These are phyloP conservation scores for Dipodascopsis uninucleata DNA, from an alignment of 805 yeast genomes.

Conservation along the genomic window DNA sequence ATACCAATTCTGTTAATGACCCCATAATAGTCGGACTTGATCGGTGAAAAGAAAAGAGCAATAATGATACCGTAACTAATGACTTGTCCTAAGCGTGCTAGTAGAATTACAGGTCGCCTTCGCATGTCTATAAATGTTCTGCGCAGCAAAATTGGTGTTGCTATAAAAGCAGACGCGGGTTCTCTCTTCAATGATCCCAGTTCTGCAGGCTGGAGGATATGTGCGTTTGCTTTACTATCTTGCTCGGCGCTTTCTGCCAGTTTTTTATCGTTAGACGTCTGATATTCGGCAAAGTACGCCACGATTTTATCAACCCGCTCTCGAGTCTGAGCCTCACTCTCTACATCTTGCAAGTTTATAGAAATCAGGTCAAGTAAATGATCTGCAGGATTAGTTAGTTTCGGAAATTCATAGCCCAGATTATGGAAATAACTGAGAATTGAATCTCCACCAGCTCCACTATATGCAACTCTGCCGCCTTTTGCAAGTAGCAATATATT, in stretches of 20 bases:
- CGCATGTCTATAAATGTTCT: slow-evolving; percentile 45
- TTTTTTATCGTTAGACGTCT: background rate
- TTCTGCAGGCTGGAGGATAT: slow-evolving; percentile 27
- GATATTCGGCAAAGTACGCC: slow-evolving; percentile 10
- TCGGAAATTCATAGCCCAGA: slow-evolving; percentile 57
- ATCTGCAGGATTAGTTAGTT: slow-evolving; percentile 67
- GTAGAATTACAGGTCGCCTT: slow-evolving; percentile 54
- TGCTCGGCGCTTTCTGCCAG: background rate
- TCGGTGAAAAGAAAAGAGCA: slow-evolving; percentile 64
- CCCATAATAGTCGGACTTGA: slow-evolving; percentile 46
- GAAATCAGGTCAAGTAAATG: slow-evolving; percentile 68
- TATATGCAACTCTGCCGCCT: slow-evolving; percentile 65
- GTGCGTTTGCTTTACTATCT: background rate
- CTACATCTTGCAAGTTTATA: slow-evolving; percentile 45
- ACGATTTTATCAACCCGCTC: slow-evolving; percentile 43
- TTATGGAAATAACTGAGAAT: slow-evolving; percentile 48
- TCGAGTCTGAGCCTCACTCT: slow-evolving; percentile 42
- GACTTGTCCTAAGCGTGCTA: slow-evolving; percentile 64
- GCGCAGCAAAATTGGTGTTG: slow-evolving; percentile 38
- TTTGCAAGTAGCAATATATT: slow-evolving; percentile 67
- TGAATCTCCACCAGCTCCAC: slow-evolving; percentile 45
- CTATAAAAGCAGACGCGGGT: slow-evolving; percentile 37
- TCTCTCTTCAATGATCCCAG: slow-evolving; percentile 36
- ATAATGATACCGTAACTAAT: slow-evolving; percentile 60
- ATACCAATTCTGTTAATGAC: slow-evolving; percentile 68